Base-by-base conservation (phyloP, 345 rosid species). In the Raphanus sativus region DNA sequence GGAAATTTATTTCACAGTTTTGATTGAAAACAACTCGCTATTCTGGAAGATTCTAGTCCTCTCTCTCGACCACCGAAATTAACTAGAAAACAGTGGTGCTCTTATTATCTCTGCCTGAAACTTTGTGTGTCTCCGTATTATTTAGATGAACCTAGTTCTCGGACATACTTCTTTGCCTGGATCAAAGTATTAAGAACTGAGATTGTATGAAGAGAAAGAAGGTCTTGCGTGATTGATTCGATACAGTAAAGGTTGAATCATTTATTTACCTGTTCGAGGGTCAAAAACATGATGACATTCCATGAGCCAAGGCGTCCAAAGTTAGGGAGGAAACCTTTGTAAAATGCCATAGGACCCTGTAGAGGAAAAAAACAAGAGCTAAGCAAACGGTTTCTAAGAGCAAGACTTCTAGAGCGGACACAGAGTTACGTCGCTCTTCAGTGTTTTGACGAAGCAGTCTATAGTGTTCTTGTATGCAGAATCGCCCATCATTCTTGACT, bases 401-500 rank as follows among this genome's bases (percentile, higher is more conserved):
- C 2, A 62, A 67, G 72, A 55, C 55, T 45, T 4, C 42, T 2
- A 34, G 67, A 67, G 79, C 56, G 68, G 28, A 29, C n/a, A 75
- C 9, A 58, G 68, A 71, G 26, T 40, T 85, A 91, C 99, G 75
- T 96, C 99, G 79, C 78, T 86, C 89, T 91, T 91, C 78, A 89
- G 75, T 34, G 98, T 96, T 85, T 88, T 91, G 77, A 93, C 76
- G 71, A 96, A 96, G 84, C 99, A 96, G 78, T 96, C 97, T 58
- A 96, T 80, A 21, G 98, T 93, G 86, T 81, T 86, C 82, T 90
- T 93, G 90, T 96, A 96, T 40, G 93, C 70, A 74, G 99, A 77
- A 81, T 93, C 97, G 56, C 97, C 99, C 99, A 96, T 96, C 99
- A 96, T 96, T 81, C 98, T 90, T 1, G 98, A 91, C 85, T 96